Evolutionary conservation across 179 eudicot genomes (phyloP), one percentile per base, ranked within the genome.

Genomic region (Monotropa hypopitys): DNA sequence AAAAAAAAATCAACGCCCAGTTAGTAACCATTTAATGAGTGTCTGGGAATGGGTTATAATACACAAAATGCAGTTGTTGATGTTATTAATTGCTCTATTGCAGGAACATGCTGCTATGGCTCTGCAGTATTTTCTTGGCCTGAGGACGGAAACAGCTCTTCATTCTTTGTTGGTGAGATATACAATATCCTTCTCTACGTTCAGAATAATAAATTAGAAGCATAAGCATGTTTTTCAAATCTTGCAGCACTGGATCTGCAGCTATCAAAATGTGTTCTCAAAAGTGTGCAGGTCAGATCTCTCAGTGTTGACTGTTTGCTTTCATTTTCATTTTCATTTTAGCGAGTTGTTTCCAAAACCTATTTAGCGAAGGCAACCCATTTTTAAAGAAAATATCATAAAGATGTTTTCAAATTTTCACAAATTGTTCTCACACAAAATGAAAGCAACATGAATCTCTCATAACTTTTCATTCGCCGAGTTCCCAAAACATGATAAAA

Each of bases 61-160:
- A n/a, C n/a, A n/a, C n/a, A 50, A 28, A 57, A 26, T 32, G 23
- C 38, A 40, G 53, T 26, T 54, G 26, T 20, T 21, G 4, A 23
- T 49, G 3, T 71, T 9, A 20, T n/a, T 33, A 18, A 16, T 53
- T 62, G 7, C 30, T 6, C 18, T 73, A 20, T 62, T 80, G 85
- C 89, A 95, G 99, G 97, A 93, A 77, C 89, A 90, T 81, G 89
- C 97, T 68, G 88, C 88, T 74, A 79, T 87, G 83, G 98, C 94
- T 81, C 79, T 91, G 85, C 98, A 91, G 82, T 83, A 93, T 88
- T 89, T 95, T 79, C 81, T 86, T 47, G 90, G 87, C 70, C 74
- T 78, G 83, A 86, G 84, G 54, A 74, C 89, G 12, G 93, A 88
- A 79, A 87, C 85, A 70, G 89, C 92, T 70, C 84, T 95, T 63